A percentile compares a stretch with the other conserved stretches of the same genome.
Evolutionary conservation across 2,329 filamentous ascomycete genomes (phyloP).

Genomic region (Aureobasidium sp.): DNA sequence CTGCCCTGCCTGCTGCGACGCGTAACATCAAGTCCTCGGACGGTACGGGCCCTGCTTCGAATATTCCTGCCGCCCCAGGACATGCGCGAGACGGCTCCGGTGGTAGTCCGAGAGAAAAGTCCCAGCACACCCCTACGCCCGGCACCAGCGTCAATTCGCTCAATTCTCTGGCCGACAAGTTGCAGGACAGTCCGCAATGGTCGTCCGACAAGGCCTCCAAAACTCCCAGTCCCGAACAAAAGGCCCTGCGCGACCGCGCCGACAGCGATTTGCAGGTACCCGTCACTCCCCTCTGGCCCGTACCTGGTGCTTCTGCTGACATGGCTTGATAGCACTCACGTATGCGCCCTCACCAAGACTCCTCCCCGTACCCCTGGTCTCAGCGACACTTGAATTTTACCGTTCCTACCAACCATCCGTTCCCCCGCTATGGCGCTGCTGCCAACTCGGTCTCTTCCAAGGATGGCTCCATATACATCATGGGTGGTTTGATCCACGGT

Average conservation of each 20-base stretch:
- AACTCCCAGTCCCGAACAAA: constrained; percentile 58
- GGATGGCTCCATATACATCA: constrained; percentile 94
- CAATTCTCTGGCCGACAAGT: constrained; percentile 51
- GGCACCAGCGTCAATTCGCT: constrained; percentile 64
- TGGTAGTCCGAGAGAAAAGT: constrained; percentile 19
- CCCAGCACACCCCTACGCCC: constrained; percentile 57
- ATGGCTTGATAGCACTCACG: background rate
- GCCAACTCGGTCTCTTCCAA: constrained; percentile 90
- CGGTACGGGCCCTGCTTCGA: constrained; percentile 33
- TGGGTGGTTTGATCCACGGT: constrained; percentile 93
- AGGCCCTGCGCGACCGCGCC: constrained; percentile 50
- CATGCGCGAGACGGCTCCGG: constrained; percentile 25
- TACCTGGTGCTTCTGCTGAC: constrained; percentile 29
- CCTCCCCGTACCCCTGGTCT: constrained; percentile 92
- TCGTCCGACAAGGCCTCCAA: constrained; percentile 16
- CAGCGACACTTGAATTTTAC: constrained; percentile 82
- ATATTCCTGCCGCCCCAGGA: constrained; percentile 30
- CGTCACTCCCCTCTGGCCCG: background rate
- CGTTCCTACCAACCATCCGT: constrained; percentile 73
- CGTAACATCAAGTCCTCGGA: constrained; percentile 53
- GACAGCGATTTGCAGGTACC: constrained; percentile 51
- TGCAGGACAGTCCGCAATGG: constrained; percentile 15
- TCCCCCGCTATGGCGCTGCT: constrained; percentile 92
- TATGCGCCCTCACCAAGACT: constrained; percentile 48
- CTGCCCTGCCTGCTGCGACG: constrained; percentile 46